A percentile compares a stretch with the other conserved stretches of the same genome.
phyloP scores from a whole-genome alignment of 1,284 basidiomycete genomes.

The Phylloboletellus chloephorus region DNA sequence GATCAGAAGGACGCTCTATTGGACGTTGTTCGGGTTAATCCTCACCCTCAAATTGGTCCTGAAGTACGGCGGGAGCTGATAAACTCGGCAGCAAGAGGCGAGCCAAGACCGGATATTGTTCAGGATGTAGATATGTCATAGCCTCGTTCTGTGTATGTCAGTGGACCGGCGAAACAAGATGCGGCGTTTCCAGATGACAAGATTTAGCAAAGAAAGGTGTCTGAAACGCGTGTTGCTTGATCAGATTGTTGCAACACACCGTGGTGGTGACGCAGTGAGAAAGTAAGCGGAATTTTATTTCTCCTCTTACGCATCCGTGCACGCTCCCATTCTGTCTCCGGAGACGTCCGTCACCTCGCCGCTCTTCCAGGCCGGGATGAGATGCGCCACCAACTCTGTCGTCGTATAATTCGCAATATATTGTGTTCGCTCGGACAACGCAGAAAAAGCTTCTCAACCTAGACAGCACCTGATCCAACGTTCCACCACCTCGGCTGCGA shows the following conservation, averaged over 20 bases:
- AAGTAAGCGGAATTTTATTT: no score
- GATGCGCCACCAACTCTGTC: no score
- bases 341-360: no score
- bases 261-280: no score
- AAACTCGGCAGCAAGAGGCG: slow-evolving; percentile 67
- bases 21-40: slow-evolving; percentile 84
- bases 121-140: slow-evolving; percentile 57
- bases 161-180: neutral
- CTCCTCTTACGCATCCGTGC: no score
- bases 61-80: slow-evolving; percentile 89
- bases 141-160: neutral
- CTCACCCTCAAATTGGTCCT: slow-evolving; percentile 83
- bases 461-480: slow-evolving; percentile 33
- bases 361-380: no score
- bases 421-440: no score
- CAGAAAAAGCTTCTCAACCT: neutral
- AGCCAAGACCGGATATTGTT: slow-evolving; percentile 50
- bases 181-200: neutral
- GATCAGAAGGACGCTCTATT: slow-evolving; percentile 98
- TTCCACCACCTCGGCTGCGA: slow-evolving; percentile 36
- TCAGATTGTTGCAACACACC: no score
- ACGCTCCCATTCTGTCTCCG: no score
- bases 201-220: no score
- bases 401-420: no score
- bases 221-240: no score